These are phyloP conservation scores for Ceratocystis cubensis DNA, from an alignment of 2,329 filamentous ascomycete genomes.

Conservation along the genomic window DNA sequence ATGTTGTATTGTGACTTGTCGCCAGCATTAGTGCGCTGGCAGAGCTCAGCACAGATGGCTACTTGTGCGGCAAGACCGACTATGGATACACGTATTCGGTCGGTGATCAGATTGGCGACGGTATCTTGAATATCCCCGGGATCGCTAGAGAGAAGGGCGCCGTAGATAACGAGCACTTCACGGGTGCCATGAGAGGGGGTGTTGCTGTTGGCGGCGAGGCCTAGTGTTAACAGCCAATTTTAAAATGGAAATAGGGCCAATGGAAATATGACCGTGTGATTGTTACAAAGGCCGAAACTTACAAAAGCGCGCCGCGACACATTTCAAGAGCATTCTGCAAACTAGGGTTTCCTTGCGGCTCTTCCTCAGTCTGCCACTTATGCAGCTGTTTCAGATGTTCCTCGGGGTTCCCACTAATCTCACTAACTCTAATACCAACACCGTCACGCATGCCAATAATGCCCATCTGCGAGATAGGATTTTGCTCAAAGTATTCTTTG, in stretches of 20 bases:
- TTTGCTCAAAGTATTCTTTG: slow-evolving; percentile 93
- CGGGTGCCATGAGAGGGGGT: slow-evolving; percentile 86
- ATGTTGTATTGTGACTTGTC: slow-evolving; percentile 67
- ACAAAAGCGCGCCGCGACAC: slow-evolving; percentile 83
- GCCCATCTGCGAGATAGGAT: slow-evolving; percentile 90
- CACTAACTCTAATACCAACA: slow-evolving; percentile 70
- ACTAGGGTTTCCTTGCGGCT: slow-evolving; percentile 63
- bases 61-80: slow-evolving; percentile 87
- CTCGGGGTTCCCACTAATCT: slow-evolving; percentile 81
- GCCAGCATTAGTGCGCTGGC: slow-evolving; percentile 72
- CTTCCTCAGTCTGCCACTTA: slow-evolving; percentile 45
- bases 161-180: slow-evolving; percentile 84
- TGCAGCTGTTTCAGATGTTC: slow-evolving; percentile 73
- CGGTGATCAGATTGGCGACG: slow-evolving; percentile 61
- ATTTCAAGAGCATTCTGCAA: slow-evolving; percentile 94
- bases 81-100: slow-evolving; percentile 76
- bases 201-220: slow-evolving; percentile 42
- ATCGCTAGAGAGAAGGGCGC: slow-evolving; percentile 78
- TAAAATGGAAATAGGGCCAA: slow-evolving; percentile 6
- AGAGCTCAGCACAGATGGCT: slow-evolving; percentile 82
- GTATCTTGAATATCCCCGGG: slow-evolving; percentile 93
- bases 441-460: slow-evolving; percentile 91
- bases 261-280: not conserved
- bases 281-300: slow-evolving; percentile 27
- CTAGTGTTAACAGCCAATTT: slow-evolving; percentile 3